Evolutionary conservation across 495 filamentous ascomycete genomes (phyloP).

Genomic region (Eremomyces bilateralis): DNA sequence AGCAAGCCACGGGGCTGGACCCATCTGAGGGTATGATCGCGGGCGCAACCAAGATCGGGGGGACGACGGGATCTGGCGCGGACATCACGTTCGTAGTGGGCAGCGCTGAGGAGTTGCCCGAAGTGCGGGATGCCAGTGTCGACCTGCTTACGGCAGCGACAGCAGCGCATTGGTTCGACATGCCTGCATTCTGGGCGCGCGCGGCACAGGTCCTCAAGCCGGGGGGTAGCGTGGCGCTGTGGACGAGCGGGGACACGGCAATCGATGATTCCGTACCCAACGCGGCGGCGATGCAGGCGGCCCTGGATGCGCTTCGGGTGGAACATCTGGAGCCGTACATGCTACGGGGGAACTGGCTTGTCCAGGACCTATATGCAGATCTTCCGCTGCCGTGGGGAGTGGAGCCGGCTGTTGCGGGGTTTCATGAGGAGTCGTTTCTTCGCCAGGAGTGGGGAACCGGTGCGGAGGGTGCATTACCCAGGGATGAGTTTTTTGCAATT

Average conservation of each 20-base stretch:
- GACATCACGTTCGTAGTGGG: slow-evolving; percentile 24
- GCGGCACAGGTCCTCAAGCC: slow-evolving; percentile 33
- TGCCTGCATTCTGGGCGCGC: slow-evolving; percentile 35
- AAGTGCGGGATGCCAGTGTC: slow-evolving; percentile 16
- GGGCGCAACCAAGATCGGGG: slow-evolving; percentile 21
- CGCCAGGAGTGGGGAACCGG: slow-evolving; percentile 23
- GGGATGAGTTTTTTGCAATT: slow-evolving; percentile 9
- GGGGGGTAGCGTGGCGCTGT: slow-evolving; percentile 34
- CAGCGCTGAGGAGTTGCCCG: slow-evolving; percentile 23
- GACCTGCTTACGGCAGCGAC: slow-evolving; percentile 31
- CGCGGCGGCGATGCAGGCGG: slow-evolving; percentile 13
- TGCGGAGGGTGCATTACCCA: slow-evolving; percentile 14
- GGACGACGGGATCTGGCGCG: slow-evolving; percentile 12
- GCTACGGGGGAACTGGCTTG: slow-evolving; percentile 18
- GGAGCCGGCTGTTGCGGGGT: slow-evolving; percentile 15
- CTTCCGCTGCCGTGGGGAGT: slow-evolving; percentile 30
- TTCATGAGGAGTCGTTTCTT: slow-evolving; percentile 21
- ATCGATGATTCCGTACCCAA: slow-evolving; percentile 17
- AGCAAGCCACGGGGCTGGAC: slow-evolving; percentile 29
- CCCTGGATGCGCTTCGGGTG: slow-evolving; percentile 16
- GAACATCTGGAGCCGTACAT: slow-evolving; percentile 19
- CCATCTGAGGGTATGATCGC: slow-evolving; percentile 31
- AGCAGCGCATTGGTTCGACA: slow-evolving; percentile 39
- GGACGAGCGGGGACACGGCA: slow-evolving; percentile 14
- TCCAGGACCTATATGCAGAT: slow-evolving; percentile 19